Base-by-base conservation (phyloP, 768 basidiomycete genomes). In the Cyathus striatus region DNA sequence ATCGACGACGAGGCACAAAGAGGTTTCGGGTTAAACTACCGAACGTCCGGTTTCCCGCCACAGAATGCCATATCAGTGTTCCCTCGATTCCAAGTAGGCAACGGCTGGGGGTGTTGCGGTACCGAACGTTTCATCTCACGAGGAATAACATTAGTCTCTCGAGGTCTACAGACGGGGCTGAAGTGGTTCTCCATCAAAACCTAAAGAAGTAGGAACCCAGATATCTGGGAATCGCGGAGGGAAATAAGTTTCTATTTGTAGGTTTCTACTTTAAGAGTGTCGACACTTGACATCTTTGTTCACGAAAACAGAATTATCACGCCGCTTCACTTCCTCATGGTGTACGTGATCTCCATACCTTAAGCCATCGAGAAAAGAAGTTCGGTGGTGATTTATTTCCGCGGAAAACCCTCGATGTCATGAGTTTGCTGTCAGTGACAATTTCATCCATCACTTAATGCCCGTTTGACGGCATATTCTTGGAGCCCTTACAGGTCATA, bases 331-430 rank as follows among this genome's bases (percentile, higher is more conserved):
- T 10, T 36, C 35, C 35, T 36, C 35, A 36, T 36, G 35, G n/a
- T n/a, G n/a, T n/a, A 18, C 17, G 10, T 7, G 7, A 36, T 36
- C 35, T 36, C 17, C 20, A 18, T 18, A 36, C 7, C 7, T 36
- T 18, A 36, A n/a, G 9, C 27, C n/a, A 30, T 30, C 35, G 7
- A 36, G 17, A 9, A 7, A 7, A 18, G 35, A 30, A n/a, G 10
- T 7, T 6, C 7, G 38, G 22, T 23, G 21, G 24, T 43, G 20
- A 17, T 33, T 33, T 43, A 43, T 10, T 33, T 34, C 42, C 42
- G 42, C 42, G 42, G 42, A 20, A 7, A 14, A 41, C 40, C 23
- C 40, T 41, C 40, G 23, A 41, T 41, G 24, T 41, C 23, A 25
- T 40, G 20, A 25, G 21, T 18, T n/a, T n/a, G n/a, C 21, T 23